Evolutionary conservation across 306 rosid genomes (phyloP).

Genomic region (Nissolia schottii): DNA sequence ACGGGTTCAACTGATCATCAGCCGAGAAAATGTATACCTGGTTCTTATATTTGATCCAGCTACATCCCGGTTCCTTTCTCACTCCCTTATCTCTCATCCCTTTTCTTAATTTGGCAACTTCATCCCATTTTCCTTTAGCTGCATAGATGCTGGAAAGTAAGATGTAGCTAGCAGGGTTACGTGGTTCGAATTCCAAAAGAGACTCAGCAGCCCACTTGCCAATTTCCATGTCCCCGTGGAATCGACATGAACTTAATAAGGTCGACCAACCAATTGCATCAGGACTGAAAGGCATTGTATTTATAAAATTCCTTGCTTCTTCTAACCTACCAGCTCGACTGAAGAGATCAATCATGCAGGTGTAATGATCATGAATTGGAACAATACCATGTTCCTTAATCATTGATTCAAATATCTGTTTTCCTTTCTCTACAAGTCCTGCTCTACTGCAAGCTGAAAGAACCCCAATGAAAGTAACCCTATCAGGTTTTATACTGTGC

Average conservation of each 20-base stretch:
- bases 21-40: constrained; percentile 77
- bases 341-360: constrained; percentile 88
- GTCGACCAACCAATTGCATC: constrained; percentile 94
- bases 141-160: constrained; percentile 86
- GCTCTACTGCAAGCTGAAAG: constrained; percentile 95
- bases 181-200: constrained; percentile 80
- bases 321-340: constrained; percentile 85
- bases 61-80: constrained; percentile 88
- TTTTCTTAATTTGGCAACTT: constrained; percentile 73
- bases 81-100: constrained; percentile 79
- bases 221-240: constrained; percentile 58
- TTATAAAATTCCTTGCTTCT: constrained; percentile 67
- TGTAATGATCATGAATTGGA: constrained; percentile 70
- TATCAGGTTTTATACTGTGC: constrained; percentile 68
- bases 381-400: constrained; percentile 56
- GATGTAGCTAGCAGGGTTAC: constrained; percentile 76
- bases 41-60: constrained; percentile 90
- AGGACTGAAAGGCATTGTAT: constrained; percentile 66
- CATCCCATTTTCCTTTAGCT: constrained; percentile 74
- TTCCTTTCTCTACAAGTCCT: constrained; percentile 81
- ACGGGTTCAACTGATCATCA: constrained; percentile 69
- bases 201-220: constrained; percentile 88
- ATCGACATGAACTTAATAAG: constrained; percentile 80
- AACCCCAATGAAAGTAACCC: constrained; percentile 85
- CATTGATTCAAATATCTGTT: constrained; percentile 63